A percentile compares a stretch with the other conserved stretches of the same genome.
phyloP scores from a whole-genome alignment of 1,139 yeast species.

The Kodamaea ohmeri region DNA sequence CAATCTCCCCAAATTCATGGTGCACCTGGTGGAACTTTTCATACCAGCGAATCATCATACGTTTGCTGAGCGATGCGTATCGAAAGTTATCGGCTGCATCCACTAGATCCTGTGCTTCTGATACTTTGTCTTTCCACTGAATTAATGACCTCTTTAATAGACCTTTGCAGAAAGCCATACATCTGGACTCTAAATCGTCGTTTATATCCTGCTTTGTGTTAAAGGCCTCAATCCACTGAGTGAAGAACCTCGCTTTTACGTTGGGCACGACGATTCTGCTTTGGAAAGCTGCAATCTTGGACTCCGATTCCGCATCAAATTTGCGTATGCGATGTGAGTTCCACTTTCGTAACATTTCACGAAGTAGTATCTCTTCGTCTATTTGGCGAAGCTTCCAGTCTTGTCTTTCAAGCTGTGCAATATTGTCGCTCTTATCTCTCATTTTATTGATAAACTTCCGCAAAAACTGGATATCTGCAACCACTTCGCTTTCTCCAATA shows the following conservation, averaged over 20 bases:
- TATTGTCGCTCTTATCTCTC: conserved; percentile 3
- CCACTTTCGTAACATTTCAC: conserved; percentile 20
- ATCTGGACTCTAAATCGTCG: conserved; percentile 15
- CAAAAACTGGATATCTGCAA: conserved; percentile 22
- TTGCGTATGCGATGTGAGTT: conserved; percentile 14
- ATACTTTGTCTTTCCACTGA: conserved; percentile 19
- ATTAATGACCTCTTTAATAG: conserved; percentile 12
- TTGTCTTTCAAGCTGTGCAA: background rate
- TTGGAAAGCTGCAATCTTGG: conserved; percentile 19
- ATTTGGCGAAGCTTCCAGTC: conserved; percentile 8
- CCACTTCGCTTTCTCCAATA: conserved; percentile 6
- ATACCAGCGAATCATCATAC: conserved; percentile 35
- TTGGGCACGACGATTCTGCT: conserved; percentile 14
- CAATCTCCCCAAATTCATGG: conserved; percentile 25
- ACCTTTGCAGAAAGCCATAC: conserved; percentile 14
- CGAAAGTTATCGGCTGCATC: conserved; percentile 23
- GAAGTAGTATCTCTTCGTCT: conserved; percentile 9
- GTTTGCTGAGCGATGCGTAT: conserved; percentile 24
- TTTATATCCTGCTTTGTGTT: conserved; percentile 15
- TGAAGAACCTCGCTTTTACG: conserved; percentile 15
- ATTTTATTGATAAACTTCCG: conserved; percentile 19
- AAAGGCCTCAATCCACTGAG: conserved; percentile 24
- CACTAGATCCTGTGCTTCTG: conserved; percentile 9
- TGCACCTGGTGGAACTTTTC: conserved; percentile 27
- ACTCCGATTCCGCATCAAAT: conserved; percentile 18